Percentiles rank a stretch among this genome's conserved stretches.
phyloP scores from a whole-genome alignment of 148 eudicot species.

The Vaccinium darrowii region DNA sequence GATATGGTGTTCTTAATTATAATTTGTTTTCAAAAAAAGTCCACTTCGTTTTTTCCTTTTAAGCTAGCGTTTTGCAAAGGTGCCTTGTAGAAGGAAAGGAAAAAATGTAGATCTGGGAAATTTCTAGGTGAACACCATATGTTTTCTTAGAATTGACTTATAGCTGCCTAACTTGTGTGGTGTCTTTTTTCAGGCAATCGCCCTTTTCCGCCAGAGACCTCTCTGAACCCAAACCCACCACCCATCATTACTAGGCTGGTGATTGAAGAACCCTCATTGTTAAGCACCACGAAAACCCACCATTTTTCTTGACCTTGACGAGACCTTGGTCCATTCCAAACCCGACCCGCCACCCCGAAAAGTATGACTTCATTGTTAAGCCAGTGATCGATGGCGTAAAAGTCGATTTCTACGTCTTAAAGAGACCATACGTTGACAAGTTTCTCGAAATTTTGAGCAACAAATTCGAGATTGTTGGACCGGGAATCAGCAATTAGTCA shows the following conservation, averaged over 20 bases:
- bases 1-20: too few species aligned
- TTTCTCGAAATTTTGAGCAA: conserved; percentile 43
- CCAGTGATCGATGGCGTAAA: conserved; percentile 65
- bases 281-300: conserved; percentile 27
- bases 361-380: conserved; percentile 58
- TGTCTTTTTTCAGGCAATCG: conserved; percentile 35
- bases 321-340: conserved; percentile 70
- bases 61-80: too few species aligned
- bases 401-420: conserved; percentile 58
- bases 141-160: too few species aligned
- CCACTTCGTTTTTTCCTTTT: too few species aligned
- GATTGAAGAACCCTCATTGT: neutral
- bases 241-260: too few species aligned
- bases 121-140: too few species aligned
- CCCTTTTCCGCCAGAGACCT: conserved; percentile 45
- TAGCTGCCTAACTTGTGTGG: neutral
- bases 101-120: too few species aligned
- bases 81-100: too few species aligned
- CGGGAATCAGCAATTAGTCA: conserved; percentile 43
- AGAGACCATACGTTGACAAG: conserved; percentile 73
- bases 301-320: conserved; percentile 73
- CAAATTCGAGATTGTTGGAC: conserved; percentile 67
- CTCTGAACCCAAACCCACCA: neutral
- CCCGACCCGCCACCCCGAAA: conserved; percentile 41
- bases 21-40: too few species aligned